These are phyloP conservation scores for Lasiodiplodia sp. DNA, from an alignment of 2,329 filamentous ascomycete species.

Conservation along the genomic window DNA sequence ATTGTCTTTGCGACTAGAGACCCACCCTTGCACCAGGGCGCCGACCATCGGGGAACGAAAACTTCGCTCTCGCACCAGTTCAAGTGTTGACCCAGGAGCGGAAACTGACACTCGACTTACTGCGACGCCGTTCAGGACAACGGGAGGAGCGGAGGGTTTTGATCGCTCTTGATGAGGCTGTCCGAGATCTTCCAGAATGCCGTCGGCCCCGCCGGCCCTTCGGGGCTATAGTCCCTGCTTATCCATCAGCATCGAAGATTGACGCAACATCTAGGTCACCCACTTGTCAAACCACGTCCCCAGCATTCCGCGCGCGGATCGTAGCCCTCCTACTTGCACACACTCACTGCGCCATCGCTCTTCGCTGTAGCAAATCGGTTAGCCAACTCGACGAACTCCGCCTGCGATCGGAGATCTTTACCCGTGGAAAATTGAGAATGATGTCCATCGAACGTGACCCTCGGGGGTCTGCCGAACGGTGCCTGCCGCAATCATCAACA, in stretches of 20 bases:
- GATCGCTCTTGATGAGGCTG: slow-evolving; percentile 33
- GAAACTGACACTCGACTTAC: not conserved
- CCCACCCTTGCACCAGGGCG: not conserved
- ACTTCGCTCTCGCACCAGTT: not conserved
- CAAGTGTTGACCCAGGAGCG: not conserved
- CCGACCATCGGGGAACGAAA: not conserved
- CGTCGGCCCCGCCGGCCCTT: slow-evolving; percentile 76
- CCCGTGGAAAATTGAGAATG: slow-evolving; percentile 66
- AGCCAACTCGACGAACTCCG: slow-evolving; percentile 33
- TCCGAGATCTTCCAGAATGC: slow-evolving; percentile 80
- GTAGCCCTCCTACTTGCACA: slow-evolving; percentile 73
- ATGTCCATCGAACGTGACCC: slow-evolving; percentile 79
- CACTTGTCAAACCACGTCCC: slow-evolving; percentile 82
- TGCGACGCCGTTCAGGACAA: slow-evolving; percentile 27
- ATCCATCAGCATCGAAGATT: not conserved
- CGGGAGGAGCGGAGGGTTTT: slow-evolving; percentile 31
- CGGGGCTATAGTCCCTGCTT: slow-evolving; percentile 67
- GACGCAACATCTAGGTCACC: slow-evolving; percentile 32
- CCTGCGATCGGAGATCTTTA: slow-evolving; percentile 39
- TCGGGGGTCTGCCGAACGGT: slow-evolving; percentile 70
- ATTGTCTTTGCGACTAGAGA: not conserved
- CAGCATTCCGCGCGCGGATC: slow-evolving; percentile 71
- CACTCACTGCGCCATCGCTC: slow-evolving; percentile 80
- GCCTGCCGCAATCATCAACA: slow-evolving; percentile 48
- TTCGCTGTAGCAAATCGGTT: slow-evolving; percentile 60